phyloP scores from a whole-genome alignment of 1,284 basidiomycete species.

The Moesziomyces aphidis region DNA sequence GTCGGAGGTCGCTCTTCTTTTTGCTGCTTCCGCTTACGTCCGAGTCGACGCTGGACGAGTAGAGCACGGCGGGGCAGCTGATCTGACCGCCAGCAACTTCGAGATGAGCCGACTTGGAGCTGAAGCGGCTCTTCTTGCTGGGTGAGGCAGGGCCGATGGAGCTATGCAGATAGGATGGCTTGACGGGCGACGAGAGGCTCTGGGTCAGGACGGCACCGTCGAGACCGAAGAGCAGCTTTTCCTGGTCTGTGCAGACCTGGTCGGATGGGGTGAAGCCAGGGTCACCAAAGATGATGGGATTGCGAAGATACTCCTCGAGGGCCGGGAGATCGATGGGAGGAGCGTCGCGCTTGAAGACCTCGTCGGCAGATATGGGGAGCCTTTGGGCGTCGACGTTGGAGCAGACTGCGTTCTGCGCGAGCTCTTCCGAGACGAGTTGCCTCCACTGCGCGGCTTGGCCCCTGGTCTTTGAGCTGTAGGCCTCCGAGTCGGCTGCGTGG shows the following conservation, averaged over 20 bases:
- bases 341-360: slow-evolving; percentile 59
- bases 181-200: too few species aligned
- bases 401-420: slow-evolving; percentile 10
- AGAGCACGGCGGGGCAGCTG: slow-evolving; percentile 23
- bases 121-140: slow-evolving; percentile 10
- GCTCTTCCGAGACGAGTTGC: slow-evolving; percentile 11
- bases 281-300: slow-evolving; percentile 41
- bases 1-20: slow-evolving; percentile 4
- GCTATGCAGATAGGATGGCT: not conserved
- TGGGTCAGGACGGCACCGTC: slow-evolving; percentile 1
- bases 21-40: not conserved
- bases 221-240: slow-evolving; percentile 49
- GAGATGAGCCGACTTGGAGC: slow-evolving; percentile 16
- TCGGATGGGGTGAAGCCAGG: slow-evolving; percentile 44
- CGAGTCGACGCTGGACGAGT: slow-evolving; percentile 20
- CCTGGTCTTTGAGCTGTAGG: slow-evolving; percentile 2
- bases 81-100: slow-evolving; percentile 47
- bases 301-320: slow-evolving; percentile 59
- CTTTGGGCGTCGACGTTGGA: slow-evolving; percentile 14
- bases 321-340: slow-evolving; percentile 66
- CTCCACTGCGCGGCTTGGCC: slow-evolving; percentile 15
- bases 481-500: not conserved
- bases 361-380: slow-evolving; percentile 51
- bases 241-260: slow-evolving; percentile 39
- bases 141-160: not conserved